These are phyloP conservation scores for Cladosporium sp. DNA, from an alignment of 2,329 filamentous ascomycete genomes.

Conservation along the genomic window DNA sequence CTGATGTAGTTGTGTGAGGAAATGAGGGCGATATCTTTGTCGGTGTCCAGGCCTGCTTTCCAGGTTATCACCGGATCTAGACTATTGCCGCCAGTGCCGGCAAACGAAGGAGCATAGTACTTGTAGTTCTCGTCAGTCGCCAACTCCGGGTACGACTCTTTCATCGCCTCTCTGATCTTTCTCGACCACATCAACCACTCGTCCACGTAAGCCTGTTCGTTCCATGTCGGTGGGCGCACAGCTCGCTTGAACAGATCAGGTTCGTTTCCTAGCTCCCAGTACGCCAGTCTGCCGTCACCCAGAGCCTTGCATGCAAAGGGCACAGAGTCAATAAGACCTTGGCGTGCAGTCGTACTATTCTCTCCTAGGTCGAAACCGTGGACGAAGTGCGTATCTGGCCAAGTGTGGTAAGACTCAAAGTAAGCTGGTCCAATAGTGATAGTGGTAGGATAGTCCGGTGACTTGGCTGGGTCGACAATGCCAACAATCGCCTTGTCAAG, in stretches of 20 bases:
- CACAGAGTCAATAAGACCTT: slow-evolving; percentile 52
- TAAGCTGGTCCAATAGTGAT: slow-evolving; percentile 58
- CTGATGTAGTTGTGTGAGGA: slow-evolving; percentile 63
- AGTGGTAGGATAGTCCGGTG: slow-evolving; percentile 57
- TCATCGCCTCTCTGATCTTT: slow-evolving; percentile 45
- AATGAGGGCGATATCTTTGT: slow-evolving; percentile 50
- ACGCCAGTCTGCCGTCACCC: slow-evolving; percentile 46
- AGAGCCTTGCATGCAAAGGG: slow-evolving; percentile 56
- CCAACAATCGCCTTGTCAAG: slow-evolving; percentile 51
- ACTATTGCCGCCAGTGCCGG: slow-evolving; percentile 44
- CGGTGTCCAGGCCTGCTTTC: slow-evolving; percentile 49
- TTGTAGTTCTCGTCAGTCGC: slow-evolving; percentile 39
- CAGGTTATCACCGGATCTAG: slow-evolving; percentile 51
- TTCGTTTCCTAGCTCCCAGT: slow-evolving; percentile 64
- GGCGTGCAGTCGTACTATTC: slow-evolving; percentile 49
- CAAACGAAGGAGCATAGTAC: slow-evolving; percentile 58
- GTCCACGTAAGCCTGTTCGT: slow-evolving; percentile 51
- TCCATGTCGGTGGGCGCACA: slow-evolving; percentile 51
- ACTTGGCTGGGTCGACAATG: slow-evolving; percentile 47
- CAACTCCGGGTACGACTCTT: slow-evolving; percentile 50
- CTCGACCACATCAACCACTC: slow-evolving; percentile 57
- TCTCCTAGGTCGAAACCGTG: slow-evolving; percentile 60
- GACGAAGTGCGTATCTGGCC: slow-evolving; percentile 52
- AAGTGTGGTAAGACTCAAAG: slow-evolving; percentile 61
- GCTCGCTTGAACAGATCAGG: slow-evolving; percentile 55